Conservation (phyloP, 2,329 filamentous ascomycete species). For the Trichoderma breve region DNA sequence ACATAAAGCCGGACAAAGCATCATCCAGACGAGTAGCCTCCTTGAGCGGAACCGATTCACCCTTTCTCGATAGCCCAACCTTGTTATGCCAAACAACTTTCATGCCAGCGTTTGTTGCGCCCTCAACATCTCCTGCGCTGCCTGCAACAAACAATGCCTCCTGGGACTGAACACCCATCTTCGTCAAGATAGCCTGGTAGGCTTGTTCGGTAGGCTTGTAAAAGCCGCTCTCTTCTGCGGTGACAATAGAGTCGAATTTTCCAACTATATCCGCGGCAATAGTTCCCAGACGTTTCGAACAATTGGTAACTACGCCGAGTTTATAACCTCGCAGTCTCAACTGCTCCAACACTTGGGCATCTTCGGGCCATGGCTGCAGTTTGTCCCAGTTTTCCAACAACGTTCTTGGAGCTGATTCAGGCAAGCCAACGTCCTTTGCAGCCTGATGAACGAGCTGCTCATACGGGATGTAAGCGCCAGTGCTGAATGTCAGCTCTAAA, state of each 20-base stretch:
- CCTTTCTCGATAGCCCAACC: neutral
- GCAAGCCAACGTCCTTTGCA: neutral
- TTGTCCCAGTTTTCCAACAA: neutral
- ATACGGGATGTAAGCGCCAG: neutral
- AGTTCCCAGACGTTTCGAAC: neutral
- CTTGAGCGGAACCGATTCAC: neutral
- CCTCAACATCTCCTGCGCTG: neutral
- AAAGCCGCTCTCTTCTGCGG: neutral
- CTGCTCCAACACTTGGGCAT: neutral
- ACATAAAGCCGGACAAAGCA: neutral
- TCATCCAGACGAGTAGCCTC: neutral
- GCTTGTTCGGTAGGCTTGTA: neutral
- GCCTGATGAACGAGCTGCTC: neutral
- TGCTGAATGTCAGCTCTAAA: neutral
- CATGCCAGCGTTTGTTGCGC: neutral
- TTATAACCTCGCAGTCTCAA: neutral
- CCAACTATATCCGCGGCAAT: neutral
- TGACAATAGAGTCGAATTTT: neutral
- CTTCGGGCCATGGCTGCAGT: neutral
- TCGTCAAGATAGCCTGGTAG: neutral
- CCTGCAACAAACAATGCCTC: neutral
- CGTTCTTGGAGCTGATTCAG: neutral
- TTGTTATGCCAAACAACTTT: neutral
- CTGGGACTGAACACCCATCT: neutral
- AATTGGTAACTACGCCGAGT: neutral